Percentiles rank a stretch among this genome's conserved stretches.
Evolutionary conservation across 2,329 filamentous ascomycete species (phyloP).

Genomic region (Aureobasidium melanogenum): DNA sequence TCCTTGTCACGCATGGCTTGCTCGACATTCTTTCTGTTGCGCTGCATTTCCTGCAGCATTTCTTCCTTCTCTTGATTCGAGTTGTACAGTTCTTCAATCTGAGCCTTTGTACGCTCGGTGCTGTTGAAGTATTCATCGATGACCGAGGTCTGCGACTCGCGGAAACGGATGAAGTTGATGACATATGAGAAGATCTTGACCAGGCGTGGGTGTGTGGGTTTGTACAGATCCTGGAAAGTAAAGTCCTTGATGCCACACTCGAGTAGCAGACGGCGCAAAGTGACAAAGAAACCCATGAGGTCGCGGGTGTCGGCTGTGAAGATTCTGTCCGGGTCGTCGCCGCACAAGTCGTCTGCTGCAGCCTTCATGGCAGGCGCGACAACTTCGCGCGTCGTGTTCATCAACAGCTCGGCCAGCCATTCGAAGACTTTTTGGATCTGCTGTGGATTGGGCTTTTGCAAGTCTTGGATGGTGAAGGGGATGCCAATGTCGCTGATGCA

Average conservation of each 20-base stretch:
- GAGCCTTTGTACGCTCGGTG: constrained; percentile 72
- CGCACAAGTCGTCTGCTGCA: constrained; percentile 77
- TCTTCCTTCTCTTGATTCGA: constrained; percentile 83
- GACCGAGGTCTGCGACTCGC: constrained; percentile 78
- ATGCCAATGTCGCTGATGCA: constrained; percentile 98
- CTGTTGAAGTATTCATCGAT: constrained; percentile 95
- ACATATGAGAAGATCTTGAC: constrained; percentile 95
- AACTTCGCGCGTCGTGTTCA: constrained; percentile 87
- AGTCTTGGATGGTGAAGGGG: constrained; percentile 72
- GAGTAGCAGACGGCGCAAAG: constrained; percentile 65
- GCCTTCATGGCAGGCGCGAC: constrained; percentile 93
- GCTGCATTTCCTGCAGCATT: constrained; percentile 70
- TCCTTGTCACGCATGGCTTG: constrained; percentile 75
- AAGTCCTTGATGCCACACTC: constrained; percentile 92
- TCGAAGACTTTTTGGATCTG: constrained; percentile 97
- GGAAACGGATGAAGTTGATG: constrained; percentile 97
- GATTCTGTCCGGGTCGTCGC: constrained; percentile 68
- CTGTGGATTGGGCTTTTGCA: constrained; percentile 87
- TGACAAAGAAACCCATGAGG: constrained; percentile 90
- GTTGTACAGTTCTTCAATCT: constrained; percentile 75
- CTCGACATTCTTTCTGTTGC: constrained; percentile 72
- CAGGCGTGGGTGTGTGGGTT: constrained; percentile 79
- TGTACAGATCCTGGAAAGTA: constrained; percentile 83
- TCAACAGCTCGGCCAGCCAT: constrained; percentile 89
- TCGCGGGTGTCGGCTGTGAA: constrained; percentile 82